phyloP scores from a whole-genome alignment of 1,284 basidiomycete species.

The Fomitiporia mediterranea region DNA sequence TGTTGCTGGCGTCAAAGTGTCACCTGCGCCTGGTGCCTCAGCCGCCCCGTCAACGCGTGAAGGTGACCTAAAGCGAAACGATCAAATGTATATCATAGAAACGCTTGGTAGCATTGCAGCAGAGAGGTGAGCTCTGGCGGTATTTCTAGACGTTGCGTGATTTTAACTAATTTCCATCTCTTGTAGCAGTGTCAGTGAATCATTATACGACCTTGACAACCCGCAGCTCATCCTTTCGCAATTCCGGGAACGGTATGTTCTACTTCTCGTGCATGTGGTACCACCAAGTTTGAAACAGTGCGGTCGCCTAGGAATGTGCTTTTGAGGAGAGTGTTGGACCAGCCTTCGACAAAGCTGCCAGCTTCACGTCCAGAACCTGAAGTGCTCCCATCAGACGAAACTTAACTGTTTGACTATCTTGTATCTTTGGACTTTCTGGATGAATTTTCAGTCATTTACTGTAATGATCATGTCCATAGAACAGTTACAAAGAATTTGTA shows the following conservation, averaged over 20 bases:
- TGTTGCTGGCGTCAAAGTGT: constrained; percentile 54
- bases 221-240: constrained; percentile 47
- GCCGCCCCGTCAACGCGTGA: constrained; percentile 38
- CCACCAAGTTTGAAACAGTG: too few relatives aligned
- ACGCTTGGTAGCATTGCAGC: constrained; percentile 39
- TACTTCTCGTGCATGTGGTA: too few relatives aligned
- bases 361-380: not conserved
- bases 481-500: not conserved
- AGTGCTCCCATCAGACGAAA: not conserved
- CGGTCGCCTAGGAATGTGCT: constrained; percentile 6
- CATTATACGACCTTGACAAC: constrained; percentile 41
- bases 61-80: constrained; percentile 42
- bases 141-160: not conserved
- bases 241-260: constrained; percentile 59
- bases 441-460: too few relatives aligned
- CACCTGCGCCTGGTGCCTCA: constrained; percentile 67
- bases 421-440: too few relatives aligned
- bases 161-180: constrained; percentile 11
- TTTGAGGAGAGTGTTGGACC: constrained; percentile 10
- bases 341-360: not conserved
- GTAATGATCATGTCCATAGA: not conserved
- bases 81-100: constrained; percentile 71
- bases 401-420: not conserved
- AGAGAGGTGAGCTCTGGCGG: constrained; percentile 18
- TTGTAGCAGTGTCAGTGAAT: constrained; percentile 28